Evolutionary conservation across 495 filamentous ascomycete genomes (phyloP).

Genomic region (Xylaria curta): DNA sequence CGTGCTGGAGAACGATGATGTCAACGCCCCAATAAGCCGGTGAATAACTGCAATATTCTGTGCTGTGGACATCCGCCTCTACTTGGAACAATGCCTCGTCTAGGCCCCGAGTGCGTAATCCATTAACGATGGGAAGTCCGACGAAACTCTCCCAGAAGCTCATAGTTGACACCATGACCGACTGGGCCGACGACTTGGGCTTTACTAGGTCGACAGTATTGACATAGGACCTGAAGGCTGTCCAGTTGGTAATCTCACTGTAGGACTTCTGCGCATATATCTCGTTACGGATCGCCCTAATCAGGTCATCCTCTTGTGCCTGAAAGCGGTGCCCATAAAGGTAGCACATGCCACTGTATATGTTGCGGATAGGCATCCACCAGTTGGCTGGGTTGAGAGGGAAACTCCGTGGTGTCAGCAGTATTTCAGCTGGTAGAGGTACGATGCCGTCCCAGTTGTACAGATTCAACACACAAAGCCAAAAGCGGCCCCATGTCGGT

Average conservation of each 20-base stretch:
- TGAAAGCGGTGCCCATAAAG: constrained; percentile 72
- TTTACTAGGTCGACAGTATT: constrained; percentile 75
- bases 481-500: constrained; percentile 85
- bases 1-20: constrained; percentile 71
- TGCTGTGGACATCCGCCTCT: constrained; percentile 78
- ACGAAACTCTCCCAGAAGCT: constrained; percentile 69
- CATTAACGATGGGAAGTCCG: constrained; percentile 44
- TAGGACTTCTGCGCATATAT: constrained; percentile 70
- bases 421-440: constrained; percentile 79
- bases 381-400: constrained; percentile 84
- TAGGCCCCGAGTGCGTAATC: constrained; percentile 51
- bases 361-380: constrained; percentile 87
- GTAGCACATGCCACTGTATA: constrained; percentile 83
- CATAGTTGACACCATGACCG: constrained; percentile 65
- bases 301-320: constrained; percentile 65
- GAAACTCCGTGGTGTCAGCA: constrained; percentile 81
- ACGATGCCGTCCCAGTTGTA: constrained; percentile 81
- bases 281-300: constrained; percentile 69
- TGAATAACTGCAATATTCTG: constrained; percentile 73
- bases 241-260: constrained; percentile 66
- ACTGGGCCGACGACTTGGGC: constrained; percentile 74
- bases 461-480: constrained; percentile 74
- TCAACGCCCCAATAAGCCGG: constrained; percentile 82
- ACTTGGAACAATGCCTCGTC: constrained; percentile 75
- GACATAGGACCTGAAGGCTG: constrained; percentile 71